These are phyloP conservation scores for Aureobasidium sp. DNA, from an alignment of 2,329 filamentous ascomycete species.

Conservation along the genomic window DNA sequence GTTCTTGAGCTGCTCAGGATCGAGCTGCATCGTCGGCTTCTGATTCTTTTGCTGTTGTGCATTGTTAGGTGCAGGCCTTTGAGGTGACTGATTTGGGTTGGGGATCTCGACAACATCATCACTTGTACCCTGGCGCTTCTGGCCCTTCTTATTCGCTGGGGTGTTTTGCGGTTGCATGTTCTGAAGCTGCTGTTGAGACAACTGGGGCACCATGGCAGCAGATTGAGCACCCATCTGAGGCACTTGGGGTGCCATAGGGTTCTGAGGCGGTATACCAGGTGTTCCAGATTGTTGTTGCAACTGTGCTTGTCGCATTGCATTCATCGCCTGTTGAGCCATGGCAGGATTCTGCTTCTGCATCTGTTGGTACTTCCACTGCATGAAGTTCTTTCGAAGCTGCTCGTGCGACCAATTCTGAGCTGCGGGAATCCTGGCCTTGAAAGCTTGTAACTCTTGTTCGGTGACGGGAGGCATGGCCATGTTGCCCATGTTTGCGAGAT, in stretches of 20 bases:
- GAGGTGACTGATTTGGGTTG: slow-evolving; percentile 24
- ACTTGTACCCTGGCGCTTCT: slow-evolving; percentile 30
- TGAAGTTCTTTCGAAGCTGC: slow-evolving; percentile 32
- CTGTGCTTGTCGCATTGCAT: slow-evolving; percentile 29
- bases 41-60: slow-evolving; percentile 19
- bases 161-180: slow-evolving; percentile 18
- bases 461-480: slow-evolving; percentile 27
- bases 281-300: slow-evolving; percentile 17
- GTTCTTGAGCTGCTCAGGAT: slow-evolving; percentile 11
- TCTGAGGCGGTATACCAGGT: slow-evolving; percentile 15
- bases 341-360: slow-evolving; percentile 18
- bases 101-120: slow-evolving; percentile 38
- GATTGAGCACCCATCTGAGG: slow-evolving; percentile 27
- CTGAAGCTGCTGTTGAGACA: slow-evolving; percentile 20
- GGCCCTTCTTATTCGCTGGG: slow-evolving; percentile 22
- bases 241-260: slow-evolving; percentile 21
- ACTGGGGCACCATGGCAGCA: slow-evolving; percentile 19
- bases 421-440: slow-evolving; percentile 24
- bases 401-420: slow-evolving; percentile 35
- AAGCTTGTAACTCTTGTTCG: slow-evolving; percentile 34
- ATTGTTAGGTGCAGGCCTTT: background rate
- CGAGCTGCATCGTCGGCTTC: slow-evolving; percentile 14
- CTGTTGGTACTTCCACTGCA: slow-evolving; percentile 19
- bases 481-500: slow-evolving; percentile 12
- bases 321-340: background rate